A percentile compares a stretch with the other conserved stretches of the same genome.
These are phyloP conservation scores for Epichloe coenophiala DNA, from an alignment of 2,329 filamentous ascomycete genomes.

Conservation along the genomic window DNA sequence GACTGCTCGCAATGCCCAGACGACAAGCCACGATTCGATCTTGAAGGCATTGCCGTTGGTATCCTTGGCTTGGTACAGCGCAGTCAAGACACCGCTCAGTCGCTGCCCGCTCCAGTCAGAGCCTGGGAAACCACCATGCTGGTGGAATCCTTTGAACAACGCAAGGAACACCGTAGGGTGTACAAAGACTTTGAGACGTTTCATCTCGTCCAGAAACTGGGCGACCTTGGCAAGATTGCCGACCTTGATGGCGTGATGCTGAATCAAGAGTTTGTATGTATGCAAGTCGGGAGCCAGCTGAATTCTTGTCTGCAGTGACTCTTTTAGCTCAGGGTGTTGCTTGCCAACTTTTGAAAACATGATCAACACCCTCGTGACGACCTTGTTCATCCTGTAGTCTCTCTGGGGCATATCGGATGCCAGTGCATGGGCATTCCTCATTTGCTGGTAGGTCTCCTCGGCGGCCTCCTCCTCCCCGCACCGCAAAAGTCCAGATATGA, in stretches of 20 bases:
- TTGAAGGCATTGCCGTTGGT: slow-evolving; percentile 31
- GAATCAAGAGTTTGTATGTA: slow-evolving; percentile 70
- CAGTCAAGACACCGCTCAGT: slow-evolving; percentile 54
- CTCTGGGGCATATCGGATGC: slow-evolving; percentile 26
- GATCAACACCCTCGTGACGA: slow-evolving; percentile 41
- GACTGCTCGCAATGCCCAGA: slow-evolving; percentile 51
- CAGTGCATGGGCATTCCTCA: slow-evolving; percentile 51
- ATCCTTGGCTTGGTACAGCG: slow-evolving; percentile 45
- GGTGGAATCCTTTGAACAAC: slow-evolving; percentile 69
- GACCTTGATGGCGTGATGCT: slow-evolving; percentile 52
- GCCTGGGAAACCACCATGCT: slow-evolving; percentile 50
- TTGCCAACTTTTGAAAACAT: slow-evolving; percentile 43
- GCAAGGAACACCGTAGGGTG: slow-evolving; percentile 67
- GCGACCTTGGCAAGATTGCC: slow-evolving; percentile 63
- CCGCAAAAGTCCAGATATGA: slow-evolving; percentile 65
- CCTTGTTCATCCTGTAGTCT: slow-evolving; percentile 32
- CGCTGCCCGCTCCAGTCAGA: slow-evolving; percentile 59
- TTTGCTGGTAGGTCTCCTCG: slow-evolving; percentile 67
- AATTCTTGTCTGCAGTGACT: slow-evolving; percentile 44
- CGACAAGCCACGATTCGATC: slow-evolving; percentile 46
- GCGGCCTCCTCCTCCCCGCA: slow-evolving; percentile 66
- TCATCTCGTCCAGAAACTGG: slow-evolving; percentile 70
- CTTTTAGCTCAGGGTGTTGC: slow-evolving; percentile 39
- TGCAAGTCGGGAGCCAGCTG: slow-evolving; percentile 59
- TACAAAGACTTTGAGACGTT: slow-evolving; percentile 48